Conservation (phyloP, 2,329 filamentous ascomycete genomes). For the Pyrenophora tritici-repentis region DNA sequence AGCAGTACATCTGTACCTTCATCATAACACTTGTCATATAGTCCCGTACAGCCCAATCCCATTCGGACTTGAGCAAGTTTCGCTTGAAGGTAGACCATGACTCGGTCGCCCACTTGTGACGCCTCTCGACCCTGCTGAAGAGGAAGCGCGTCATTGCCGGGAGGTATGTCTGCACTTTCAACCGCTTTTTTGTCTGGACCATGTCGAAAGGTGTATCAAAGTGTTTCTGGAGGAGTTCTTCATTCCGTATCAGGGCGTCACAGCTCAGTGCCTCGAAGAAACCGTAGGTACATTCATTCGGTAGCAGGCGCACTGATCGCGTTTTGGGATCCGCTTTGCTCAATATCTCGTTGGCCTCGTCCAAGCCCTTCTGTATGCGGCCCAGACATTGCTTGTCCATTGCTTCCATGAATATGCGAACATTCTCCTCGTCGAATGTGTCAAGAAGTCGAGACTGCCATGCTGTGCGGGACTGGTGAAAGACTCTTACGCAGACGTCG, state of each 20-base stretch:
- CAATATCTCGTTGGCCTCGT: slow-evolving; percentile 49
- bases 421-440: slow-evolving; percentile 53
- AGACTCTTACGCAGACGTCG: slow-evolving; percentile 57
- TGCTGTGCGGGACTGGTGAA: slow-evolving; percentile 51
- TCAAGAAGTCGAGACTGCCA: slow-evolving; percentile 50
- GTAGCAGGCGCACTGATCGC: slow-evolving; percentile 57
- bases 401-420: slow-evolving; percentile 49
- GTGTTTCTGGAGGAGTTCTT: slow-evolving; percentile 58
- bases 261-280: slow-evolving; percentile 90
- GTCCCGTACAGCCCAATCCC: slow-evolving; percentile 84
- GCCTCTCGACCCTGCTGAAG: slow-evolving; percentile 70
- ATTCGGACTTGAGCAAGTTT: slow-evolving; percentile 71
- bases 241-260: slow-evolving; percentile 70
- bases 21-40: slow-evolving; percentile 70
- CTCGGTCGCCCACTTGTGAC: slow-evolving; percentile 69
- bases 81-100: slow-evolving; percentile 71
- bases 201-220: slow-evolving; percentile 86
- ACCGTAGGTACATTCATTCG: slow-evolving; percentile 70
- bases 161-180: slow-evolving; percentile 75
- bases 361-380: slow-evolving; percentile 52
- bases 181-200: slow-evolving; percentile 76
- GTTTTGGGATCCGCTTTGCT: slow-evolving; percentile 54
- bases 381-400: slow-evolving; percentile 54
- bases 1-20: slow-evolving; percentile 62
- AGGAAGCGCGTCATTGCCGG: slow-evolving; percentile 86